Evolutionary conservation across 768 basidiomycete species (phyloP), one percentile per base, ranked within the genome.

Genomic region (Leccinum pellstonianum): DNA sequence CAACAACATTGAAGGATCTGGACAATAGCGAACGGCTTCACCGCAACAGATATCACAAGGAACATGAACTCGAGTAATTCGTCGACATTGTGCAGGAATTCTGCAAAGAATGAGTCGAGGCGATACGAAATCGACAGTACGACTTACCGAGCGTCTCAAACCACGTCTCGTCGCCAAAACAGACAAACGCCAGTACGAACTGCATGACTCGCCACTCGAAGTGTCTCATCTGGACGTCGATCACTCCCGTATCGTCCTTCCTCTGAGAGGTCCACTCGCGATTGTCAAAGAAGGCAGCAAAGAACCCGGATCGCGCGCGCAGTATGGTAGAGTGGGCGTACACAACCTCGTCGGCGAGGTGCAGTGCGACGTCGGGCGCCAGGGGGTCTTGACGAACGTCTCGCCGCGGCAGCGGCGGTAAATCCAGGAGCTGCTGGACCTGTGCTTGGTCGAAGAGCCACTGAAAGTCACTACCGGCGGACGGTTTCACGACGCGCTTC

Each of bases 61-160:
- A 97, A 93, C 75, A 94, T 83, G 64, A 95, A 92, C 61, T 93
- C 89, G 58, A 98, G 72, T 31, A 93, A 77, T 37, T 90, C 86
- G 57, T 98, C 93, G 5, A 86, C 75, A 2, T 82, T 83, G 25
- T 82, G 66, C 3, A 82, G 75, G 66, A 85, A 88, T 54, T 88
- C 90, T 90, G 67, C 48, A 54, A 47, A 33, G 47, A 33, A 9
- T 43, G 54, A 31, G 62, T 49, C 57, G 57, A 37, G 10, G 17
- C 38, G 7, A 21, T 55, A 52, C 17, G 15, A 33, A 50, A 48
- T 11, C 11, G 52, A 15, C 46, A 48, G 27, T 5, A 52, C 15
- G 5, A 75, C 84, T 66, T 66, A 88, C 90, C 86, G 17, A 93
- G 75, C 15, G 77, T 77, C 52, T 88, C 81, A 65, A 97, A 95